phyloP scores from a whole-genome alignment of 2,329 filamentous ascomycete species.

The Aspergillus quadrilineatus region DNA sequence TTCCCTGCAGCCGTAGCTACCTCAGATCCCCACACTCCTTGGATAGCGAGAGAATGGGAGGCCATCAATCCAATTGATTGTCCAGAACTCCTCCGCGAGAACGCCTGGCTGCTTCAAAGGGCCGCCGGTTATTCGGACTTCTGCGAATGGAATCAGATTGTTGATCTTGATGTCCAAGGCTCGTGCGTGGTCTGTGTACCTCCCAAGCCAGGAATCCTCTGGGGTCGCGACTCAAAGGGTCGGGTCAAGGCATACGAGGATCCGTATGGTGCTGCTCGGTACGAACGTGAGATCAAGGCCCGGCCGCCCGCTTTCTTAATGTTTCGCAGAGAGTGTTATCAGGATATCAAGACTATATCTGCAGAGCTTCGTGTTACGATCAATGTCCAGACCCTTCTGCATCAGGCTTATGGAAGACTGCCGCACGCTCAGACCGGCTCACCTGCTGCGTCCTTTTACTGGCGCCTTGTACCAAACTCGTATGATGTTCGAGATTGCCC shows the following conservation, averaged over 20 bases:
- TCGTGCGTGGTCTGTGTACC: slow-evolving; percentile 35
- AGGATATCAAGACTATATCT: slow-evolving; percentile 15
- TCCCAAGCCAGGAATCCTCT: slow-evolving; percentile 32
- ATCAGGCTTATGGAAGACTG: slow-evolving; percentile 36
- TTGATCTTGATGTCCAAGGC: not conserved
- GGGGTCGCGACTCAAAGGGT: slow-evolving; percentile 31
- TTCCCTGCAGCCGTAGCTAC: slow-evolving; percentile 19
- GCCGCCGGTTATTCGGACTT: slow-evolving; percentile 27
- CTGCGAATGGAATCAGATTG: slow-evolving; percentile 30
- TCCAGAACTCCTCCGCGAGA: slow-evolving; percentile 23
- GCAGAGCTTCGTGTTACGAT: slow-evolving; percentile 41
- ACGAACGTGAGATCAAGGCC: slow-evolving; percentile 53
- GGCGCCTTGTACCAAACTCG: slow-evolving; percentile 52
- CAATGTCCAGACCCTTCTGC: slow-evolving; percentile 39
- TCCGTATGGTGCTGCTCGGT: slow-evolving; percentile 49
- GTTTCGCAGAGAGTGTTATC: slow-evolving; percentile 34
- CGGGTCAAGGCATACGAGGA: slow-evolving; percentile 51
- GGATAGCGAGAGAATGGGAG: slow-evolving; percentile 26
- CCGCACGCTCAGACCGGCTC: not conserved
- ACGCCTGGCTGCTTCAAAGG: slow-evolving; percentile 37
- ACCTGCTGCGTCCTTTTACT: slow-evolving; percentile 29
- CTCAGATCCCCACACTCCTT: slow-evolving; percentile 10
- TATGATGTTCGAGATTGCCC: slow-evolving; percentile 31
- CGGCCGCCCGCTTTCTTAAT: slow-evolving; percentile 46
- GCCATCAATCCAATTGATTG: slow-evolving; percentile 28